Evolutionary conservation across 2,329 filamentous ascomycete species (phyloP), one percentile per base, ranked within the genome.

Genomic region (Passalora sequoiae): DNA sequence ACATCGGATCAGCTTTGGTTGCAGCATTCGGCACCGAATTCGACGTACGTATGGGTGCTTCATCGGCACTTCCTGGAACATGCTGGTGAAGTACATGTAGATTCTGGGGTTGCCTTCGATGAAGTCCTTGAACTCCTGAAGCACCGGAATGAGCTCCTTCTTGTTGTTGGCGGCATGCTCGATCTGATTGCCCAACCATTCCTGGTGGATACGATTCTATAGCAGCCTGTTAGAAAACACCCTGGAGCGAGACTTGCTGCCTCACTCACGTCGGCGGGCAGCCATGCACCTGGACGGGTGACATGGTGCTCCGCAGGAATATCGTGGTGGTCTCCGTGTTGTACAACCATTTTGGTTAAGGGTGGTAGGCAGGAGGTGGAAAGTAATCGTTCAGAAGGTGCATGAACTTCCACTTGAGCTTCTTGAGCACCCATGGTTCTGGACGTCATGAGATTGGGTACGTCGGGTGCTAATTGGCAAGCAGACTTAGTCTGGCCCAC

Each of bases 101-200:
- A 86, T 67, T 16, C 80, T 73, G 1, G 80, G 67, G 50, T 79
- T 79, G 20, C 62, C 62, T 60, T 86, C 82, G 49, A 87, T 86
- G 17, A 86, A 66, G 1, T 75, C 61, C 57, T 80, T 72, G 66
- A 87, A 84, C 50, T 85, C 82, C 49, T 73, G 55, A 0, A 86
- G 63, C 0, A 79, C 79, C 0, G 80, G 81, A 9, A 75, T 71
- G 0, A 86, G 68, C 2, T 73, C 61, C 51, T 73, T 64, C 4
- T 64, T 57, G 6, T 75, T 64, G 12, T 68, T 62, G 53, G 81
- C 75, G 16, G 80, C 73, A 29, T 80, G 68, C 6, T 74, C 63
- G 31, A 81, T 71, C 15, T 78, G 69, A 10, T 69, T 69, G 6
- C 66, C 66, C n/a, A 86, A 72, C 78, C 77, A 86, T 60, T 78